A percentile compares a stretch with the other conserved stretches of the same genome.
Evolutionary conservation across 2,329 filamentous ascomycete genomes (phyloP).

Genomic region (Dryadomyces quercus-mongolicae): DNA sequence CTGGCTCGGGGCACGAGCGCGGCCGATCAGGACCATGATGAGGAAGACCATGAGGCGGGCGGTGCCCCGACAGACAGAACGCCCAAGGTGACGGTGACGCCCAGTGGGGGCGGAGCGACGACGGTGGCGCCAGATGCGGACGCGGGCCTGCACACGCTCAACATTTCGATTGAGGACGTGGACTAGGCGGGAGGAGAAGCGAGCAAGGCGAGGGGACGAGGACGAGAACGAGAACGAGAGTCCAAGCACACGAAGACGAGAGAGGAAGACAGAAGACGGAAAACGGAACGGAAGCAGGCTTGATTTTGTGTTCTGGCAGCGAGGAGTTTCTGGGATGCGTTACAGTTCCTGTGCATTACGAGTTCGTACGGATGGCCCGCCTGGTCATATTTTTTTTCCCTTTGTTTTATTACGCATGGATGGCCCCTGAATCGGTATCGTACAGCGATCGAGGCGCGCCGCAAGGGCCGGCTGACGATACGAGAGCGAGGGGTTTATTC

Average conservation of each 20-base stretch:
- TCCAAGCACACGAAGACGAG: neutral
- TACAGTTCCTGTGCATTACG: neutral
- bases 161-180: neutral
- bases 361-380: no score
- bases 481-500: no score
- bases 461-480: no score
- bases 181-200: neutral
- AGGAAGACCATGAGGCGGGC: conserved; percentile 11
- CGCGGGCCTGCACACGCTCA: neutral
- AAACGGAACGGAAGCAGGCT: neutral
- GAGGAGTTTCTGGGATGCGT: conserved; percentile 2
- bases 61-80: conserved; percentile 12
- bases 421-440: no score
- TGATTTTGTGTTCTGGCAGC: neutral
- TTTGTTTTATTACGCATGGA: no score
- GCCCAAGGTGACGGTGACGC: neutral
- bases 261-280: neutral
- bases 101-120: neutral
- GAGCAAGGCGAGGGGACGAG: neutral
- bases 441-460: no score
- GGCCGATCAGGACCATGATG: neutral
- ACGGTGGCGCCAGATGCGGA: neutral
- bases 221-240: neutral
- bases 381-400: no score
- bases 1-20: neutral